phyloP scores from a whole-genome alignment of 106 monocot species.

The Ottelia alismoides region DNA sequence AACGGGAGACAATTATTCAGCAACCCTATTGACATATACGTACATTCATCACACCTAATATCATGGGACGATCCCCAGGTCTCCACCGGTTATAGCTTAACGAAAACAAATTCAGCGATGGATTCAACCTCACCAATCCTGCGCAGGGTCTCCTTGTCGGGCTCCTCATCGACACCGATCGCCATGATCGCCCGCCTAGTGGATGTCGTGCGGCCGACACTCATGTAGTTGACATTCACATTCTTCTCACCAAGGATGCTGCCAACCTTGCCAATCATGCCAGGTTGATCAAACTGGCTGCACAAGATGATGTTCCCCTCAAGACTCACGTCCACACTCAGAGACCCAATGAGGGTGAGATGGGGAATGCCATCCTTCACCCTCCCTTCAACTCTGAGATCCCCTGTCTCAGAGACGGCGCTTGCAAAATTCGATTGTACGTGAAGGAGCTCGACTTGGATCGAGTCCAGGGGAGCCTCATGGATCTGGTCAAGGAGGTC shows the following conservation, averaged over 20 bases:
- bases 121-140: slow-evolving; percentile 37
- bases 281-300: slow-evolving; percentile 48
- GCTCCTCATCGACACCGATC: slow-evolving; percentile 57
- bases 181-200: slow-evolving; percentile 51
- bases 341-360: slow-evolving; percentile 56
- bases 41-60: too few relatives aligned
- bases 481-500: slow-evolving; percentile 31
- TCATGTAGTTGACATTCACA: slow-evolving; percentile 73
- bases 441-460: slow-evolving; percentile 51
- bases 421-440: slow-evolving; percentile 70
- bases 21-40: too few relatives aligned
- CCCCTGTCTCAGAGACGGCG: slow-evolving; percentile 50
- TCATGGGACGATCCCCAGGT: too few relatives aligned
- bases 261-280: slow-evolving; percentile 39
- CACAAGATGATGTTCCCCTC: slow-evolving; percentile 60
- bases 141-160: slow-evolving; percentile 29
- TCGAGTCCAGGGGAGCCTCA: slow-evolving; percentile 54
- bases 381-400: slow-evolving; percentile 57
- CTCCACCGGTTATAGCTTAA: slow-evolving; percentile 33
- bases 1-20: too few relatives aligned
- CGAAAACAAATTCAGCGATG: slow-evolving; percentile 54
- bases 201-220: slow-evolving; percentile 30
- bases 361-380: slow-evolving; percentile 68
- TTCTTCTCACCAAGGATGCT: slow-evolving; percentile 32
- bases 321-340: slow-evolving; percentile 70